Evolutionary conservation across 2,329 filamentous ascomycete species (phyloP), one percentile per base, ranked within the genome.

Genomic region (Dothistroma septosporum): DNA sequence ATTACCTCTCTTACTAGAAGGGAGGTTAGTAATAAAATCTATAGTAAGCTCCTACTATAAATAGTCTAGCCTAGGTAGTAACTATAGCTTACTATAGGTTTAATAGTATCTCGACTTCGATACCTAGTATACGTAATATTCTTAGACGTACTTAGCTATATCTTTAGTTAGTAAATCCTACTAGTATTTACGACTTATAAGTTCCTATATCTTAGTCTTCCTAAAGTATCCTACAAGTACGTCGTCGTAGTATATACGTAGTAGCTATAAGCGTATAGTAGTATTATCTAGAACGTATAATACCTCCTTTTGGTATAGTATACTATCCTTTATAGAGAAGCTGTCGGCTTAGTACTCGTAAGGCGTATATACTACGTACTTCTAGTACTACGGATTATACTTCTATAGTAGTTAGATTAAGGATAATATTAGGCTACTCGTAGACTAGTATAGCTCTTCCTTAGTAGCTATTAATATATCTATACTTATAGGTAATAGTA

Each of bases 21-120:
- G 53, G 35, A 63, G 61, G n/a, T 54, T 56, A 35, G 22, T 53
- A 53, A 53, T 58, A 58, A 58, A 58, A 21, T 58, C n/a, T 52
- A 58, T 58, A 24, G 19, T 24, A 46, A 56, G 21, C 44, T 56
- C 54, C 19, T 56, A 46, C 35, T 46, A 56, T 32, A 32, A 35
- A 4, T 24, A 14, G 4, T 57, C 28, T 14, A 28, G 55, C n/a
- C 48, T 49, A 31, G 21, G 55, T 7, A 57, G 47, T 5, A 41
- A 7, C 4, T 14, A 16, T 57, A 57, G n/a, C 32, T 57, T 16
- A 24, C 55, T 28, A 28, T 57, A 57, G 21, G 32, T 37, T 16
- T 24, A 24, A 52, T 57, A 57, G 44, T 41, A 41, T 19, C 55
- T 49, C 41, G 44, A 24, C 47, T 57, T 57, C 19, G 19, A 16